Percentiles rank a stretch among this genome's conserved stretches.
These are phyloP conservation scores for Pilobolus umbonatus DNA, from an alignment of 192 early-diverging fungal species.

Conservation along the genomic window DNA sequence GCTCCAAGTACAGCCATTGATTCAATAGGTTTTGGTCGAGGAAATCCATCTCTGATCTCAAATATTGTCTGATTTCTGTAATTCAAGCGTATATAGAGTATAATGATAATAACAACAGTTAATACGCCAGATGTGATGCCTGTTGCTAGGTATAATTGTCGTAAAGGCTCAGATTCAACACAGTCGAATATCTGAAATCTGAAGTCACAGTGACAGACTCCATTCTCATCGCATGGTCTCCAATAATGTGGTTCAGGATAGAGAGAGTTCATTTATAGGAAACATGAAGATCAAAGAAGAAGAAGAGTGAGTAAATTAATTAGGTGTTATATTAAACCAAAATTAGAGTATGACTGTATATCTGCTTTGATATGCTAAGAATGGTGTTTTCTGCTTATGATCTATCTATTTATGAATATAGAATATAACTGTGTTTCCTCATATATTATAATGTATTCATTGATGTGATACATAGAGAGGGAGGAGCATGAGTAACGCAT, in stretches of 20 bases:
- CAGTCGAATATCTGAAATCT: not conserved
- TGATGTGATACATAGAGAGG: no score
- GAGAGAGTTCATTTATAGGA: no score
- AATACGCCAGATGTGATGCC: not conserved
- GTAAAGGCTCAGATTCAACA: not conserved
- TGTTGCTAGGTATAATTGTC: not conserved
- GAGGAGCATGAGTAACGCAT: no score
- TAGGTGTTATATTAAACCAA: no score
- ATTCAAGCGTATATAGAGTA: constrained; percentile 11
- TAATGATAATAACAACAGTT: not conserved
- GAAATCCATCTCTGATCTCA: constrained; percentile 5
- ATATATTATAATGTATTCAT: no score
- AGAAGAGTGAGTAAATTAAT: no score
- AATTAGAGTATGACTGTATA: no score
- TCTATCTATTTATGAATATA: no score
- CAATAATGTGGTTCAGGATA: constrained; percentile 5
- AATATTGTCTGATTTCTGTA: constrained; percentile 11
- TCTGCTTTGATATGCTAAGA: no score
- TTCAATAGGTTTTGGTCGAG: constrained; percentile 8
- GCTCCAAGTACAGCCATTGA: not conserved
- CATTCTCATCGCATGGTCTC: not conserved
- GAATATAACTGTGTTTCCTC: no score
- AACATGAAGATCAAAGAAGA: no score
- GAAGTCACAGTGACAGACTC: constrained; percentile 7
- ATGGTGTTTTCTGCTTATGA: no score